Evolutionary conservation across 2,329 filamentous ascomycete genomes (phyloP), one percentile per base, ranked within the genome.

Genomic region (Chaetomium globosum): DNA sequence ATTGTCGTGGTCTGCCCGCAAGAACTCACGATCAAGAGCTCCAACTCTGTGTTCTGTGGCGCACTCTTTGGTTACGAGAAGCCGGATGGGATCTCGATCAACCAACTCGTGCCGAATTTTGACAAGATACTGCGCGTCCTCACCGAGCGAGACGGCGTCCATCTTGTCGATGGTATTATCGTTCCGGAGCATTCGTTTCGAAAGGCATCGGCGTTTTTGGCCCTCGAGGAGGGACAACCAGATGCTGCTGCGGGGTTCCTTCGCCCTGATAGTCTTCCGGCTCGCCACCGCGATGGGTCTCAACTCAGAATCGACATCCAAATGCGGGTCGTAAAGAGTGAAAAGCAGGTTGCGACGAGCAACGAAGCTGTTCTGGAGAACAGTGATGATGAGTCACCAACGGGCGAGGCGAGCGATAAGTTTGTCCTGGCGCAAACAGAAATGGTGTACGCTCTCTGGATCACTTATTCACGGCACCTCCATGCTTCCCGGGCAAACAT

Each of bases 131-230:
- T 99, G 58, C 83, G 87, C 51, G 87, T 96, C 31, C 81, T 99
- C 72, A 92, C 87, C 4, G 90, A 96, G 63, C 92, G 97, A 74
- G 93, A 99, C 71, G 88, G 91, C 49, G 84, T 97, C 59, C 84
- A 88, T 59, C 81, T 98, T 30, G 85, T 90, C 12, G 95, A 99
- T 76, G 95, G 95, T n/a, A 93, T 97, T 73, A 93, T 99, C 19
- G 90, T 99, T 63, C 93, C 95, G 1, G 95, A 99, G 76, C 93
- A 97, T 75, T 96, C 92, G 73, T 98, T 99, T 79, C 88, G 95
- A 65, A 89, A 93, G 70, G 95, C 95, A 7, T 87, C 92, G 65
- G 92, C 93, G 4, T 85, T 97, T 61, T 83, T 97, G 28, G 90
- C 91, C 2, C 82, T 98, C 64, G 88, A 91, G 63, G 91, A 97